Percentiles rank a stretch among this genome's conserved stretches.
phyloP scores from a whole-genome alignment of 768 basidiomycete species.

The Naganishia randhawae region DNA sequence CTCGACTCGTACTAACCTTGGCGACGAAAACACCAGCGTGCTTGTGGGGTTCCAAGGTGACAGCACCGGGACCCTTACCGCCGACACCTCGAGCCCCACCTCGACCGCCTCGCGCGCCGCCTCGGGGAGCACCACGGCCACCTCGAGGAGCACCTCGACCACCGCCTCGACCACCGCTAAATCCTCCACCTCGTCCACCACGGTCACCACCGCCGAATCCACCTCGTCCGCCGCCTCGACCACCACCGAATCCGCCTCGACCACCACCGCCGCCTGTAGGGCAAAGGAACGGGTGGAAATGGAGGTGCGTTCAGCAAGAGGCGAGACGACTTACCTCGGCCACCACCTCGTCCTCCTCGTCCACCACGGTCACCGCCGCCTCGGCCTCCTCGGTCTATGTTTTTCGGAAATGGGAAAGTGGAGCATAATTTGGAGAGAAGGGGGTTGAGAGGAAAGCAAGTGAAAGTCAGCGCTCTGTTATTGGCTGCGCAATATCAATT shows the following conservation, averaged over 20 bases:
- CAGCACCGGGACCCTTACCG: constrained; percentile 68
- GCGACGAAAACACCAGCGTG: constrained; percentile 95
- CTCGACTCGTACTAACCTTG: constrained; percentile 38
- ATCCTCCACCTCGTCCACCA: constrained; percentile 22
- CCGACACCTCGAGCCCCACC: constrained; percentile 34
- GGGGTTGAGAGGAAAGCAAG: background rate
- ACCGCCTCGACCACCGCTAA: constrained; percentile 17
- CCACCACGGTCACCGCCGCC: constrained; percentile 24
- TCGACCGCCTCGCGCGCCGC: constrained; percentile 22
- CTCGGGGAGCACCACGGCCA: constrained; percentile 28
- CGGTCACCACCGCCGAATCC: constrained; percentile 7
- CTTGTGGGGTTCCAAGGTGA: constrained; percentile 89
- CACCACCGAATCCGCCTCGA: constrained; percentile 23
- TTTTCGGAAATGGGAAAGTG: background rate
- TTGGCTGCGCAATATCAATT: background rate
- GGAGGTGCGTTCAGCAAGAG: background rate
- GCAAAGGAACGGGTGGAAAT: background rate
- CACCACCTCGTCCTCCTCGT: constrained; percentile 19
- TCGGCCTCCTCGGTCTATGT: constrained; percentile 30
- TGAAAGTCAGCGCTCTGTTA: background rate
- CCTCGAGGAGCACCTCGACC: constrained; percentile 25
- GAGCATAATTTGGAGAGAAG: background rate
- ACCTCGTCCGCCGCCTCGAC: constrained; percentile 8
- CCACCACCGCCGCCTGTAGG: background rate
- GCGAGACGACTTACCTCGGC: constrained; percentile 8